Evolutionary conservation across 129 eudicot genomes (phyloP), one percentile per base, ranked within the genome.

Genomic region (Erigeron canadensis): DNA sequence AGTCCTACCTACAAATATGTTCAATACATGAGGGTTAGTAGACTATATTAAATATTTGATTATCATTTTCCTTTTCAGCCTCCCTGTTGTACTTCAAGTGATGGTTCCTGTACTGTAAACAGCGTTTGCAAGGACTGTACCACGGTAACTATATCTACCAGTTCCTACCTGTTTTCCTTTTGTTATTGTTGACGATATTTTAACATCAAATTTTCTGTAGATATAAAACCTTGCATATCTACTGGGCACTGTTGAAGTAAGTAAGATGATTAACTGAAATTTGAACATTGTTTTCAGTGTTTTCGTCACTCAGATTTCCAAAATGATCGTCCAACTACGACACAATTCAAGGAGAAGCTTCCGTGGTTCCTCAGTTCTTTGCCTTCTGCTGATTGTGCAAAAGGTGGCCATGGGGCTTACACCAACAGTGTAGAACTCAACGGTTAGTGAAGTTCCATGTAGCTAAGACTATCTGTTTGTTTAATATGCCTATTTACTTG

Each of bases 391-490:
- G 96, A 90, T 79, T 95, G 99, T 90, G 96, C 99, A 39, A 95
- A 95, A 90, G 99, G 99, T 71, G 99, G 99, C 70, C 94, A 88
- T 76, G 99, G 99, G 56, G 99, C 99, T 63, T 95, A 95, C 77
- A 90, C 94, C 28, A 81, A 69, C 72, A 88, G 81, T 63, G 94
- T 95, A 77, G 91, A 90, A 57, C 88, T 95, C 65, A 71, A 82
- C 48, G 96, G 99, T 95, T 69, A 28, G 84, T 51, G 34, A n/a
- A 45, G 21, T 45, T 73, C 39, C 77, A 63, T 62, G 2, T 15
- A 19, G 34, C 43, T 21, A 42, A 47, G 13, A 39, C 6, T 44
- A 53, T 34, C 18, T 58, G 59, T 16, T 71, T 55, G 34, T 56
- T 67, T 9, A 50, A 19, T 28, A 48, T 34, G 68, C 72, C 6